Evolutionary conservation across 495 filamentous ascomycete genomes (phyloP).

Genomic region (Penicillium diatomitis): DNA sequence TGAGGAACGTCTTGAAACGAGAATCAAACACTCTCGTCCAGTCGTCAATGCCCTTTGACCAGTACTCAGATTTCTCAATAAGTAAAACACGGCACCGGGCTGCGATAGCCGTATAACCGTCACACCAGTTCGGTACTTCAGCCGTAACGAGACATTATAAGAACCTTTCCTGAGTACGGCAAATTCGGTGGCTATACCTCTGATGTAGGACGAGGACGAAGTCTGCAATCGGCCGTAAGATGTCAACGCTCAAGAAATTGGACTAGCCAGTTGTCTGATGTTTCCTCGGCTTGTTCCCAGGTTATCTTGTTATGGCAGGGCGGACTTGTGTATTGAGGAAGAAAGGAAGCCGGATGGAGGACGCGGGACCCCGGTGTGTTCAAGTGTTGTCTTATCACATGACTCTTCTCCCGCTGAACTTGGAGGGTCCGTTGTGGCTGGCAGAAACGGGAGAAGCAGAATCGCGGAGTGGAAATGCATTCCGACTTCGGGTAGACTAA

Average conservation of each 20-base stretch:
- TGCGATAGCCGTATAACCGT: constrained; percentile 7
- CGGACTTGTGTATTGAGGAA: too few relatives aligned
- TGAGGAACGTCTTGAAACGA: constrained; percentile 9
- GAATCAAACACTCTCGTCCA: constrained; percentile 5
- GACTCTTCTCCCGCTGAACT: too few relatives aligned
- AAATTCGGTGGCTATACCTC: constrained; percentile 2
- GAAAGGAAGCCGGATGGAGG: too few relatives aligned
- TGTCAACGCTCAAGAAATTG: constrained; percentile 5
- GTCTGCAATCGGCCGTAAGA: constrained; percentile 3
- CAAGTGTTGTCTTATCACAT: too few relatives aligned
- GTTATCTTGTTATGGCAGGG: too few relatives aligned
- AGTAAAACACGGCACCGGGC: constrained; percentile 19
- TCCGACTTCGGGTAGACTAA: too few relatives aligned
- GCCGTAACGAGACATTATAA: constrained; percentile 8
- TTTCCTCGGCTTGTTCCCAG: constrained; percentile 10
- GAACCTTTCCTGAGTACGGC: constrained; percentile 6
- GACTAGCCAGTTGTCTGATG: constrained; percentile 8
- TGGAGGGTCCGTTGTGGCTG: too few relatives aligned
- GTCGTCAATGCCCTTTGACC: constrained; percentile 16
- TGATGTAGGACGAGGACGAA: constrained; percentile 5
- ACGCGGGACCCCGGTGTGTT: too few relatives aligned
- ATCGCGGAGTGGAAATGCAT: too few relatives aligned
- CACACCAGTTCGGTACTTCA: constrained; percentile 4
- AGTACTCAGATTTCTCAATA: constrained; percentile 23
- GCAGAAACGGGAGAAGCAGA: too few relatives aligned